Base-by-base conservation (phyloP, 306 rosid species). In the Malus asiatica region DNA sequence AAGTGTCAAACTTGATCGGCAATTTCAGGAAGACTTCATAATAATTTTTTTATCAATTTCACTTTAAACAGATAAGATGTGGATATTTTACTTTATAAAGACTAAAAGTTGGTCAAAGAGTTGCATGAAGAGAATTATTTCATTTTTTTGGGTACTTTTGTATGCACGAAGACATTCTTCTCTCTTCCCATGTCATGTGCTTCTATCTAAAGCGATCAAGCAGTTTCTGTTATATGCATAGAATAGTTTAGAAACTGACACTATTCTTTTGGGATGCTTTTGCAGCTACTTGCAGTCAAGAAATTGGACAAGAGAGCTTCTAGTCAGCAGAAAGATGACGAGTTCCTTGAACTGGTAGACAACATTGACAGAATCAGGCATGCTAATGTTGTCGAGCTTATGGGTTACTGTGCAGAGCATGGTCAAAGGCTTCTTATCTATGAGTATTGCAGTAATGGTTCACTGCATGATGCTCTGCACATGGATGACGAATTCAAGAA, bases 361-460 rank as follows among this genome's bases (percentile, higher is more conserved):
- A 81, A 70, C 70, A 86, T 96, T 66, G 99, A 90, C 79, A 76
- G 85, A 75, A 89, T 96, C 83, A 82, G 97, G 72, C 97, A 96
- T 80, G 86, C 85, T 77, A 92, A 89, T 85, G 84, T 89, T 67
- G 98, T 92, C 65, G 96, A 87, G 86, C 97, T 96, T 64, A 68
- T 87, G 20, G 99, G 99, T 53, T 96, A 90, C 83, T 90, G 98
- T 84, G 88, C 96, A n/a, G 99, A 96, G 91, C 91, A 96, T 80
- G 97, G 89, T 66, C 90, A 96, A 81, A 92, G 97, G 86, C 99
- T 96, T 83, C 93, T 96, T 68, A 87, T 96, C 81, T 87, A 83
- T 35, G 97, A 96, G 83, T 92, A 89, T 78, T 96, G 99, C 85
- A 87, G 88, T 75, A 81, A 85, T 45, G 98, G 97, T 55, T 84